Conservation (phyloP, 2,329 filamentous ascomycete species). For the Aureobasidium sp. region DNA sequence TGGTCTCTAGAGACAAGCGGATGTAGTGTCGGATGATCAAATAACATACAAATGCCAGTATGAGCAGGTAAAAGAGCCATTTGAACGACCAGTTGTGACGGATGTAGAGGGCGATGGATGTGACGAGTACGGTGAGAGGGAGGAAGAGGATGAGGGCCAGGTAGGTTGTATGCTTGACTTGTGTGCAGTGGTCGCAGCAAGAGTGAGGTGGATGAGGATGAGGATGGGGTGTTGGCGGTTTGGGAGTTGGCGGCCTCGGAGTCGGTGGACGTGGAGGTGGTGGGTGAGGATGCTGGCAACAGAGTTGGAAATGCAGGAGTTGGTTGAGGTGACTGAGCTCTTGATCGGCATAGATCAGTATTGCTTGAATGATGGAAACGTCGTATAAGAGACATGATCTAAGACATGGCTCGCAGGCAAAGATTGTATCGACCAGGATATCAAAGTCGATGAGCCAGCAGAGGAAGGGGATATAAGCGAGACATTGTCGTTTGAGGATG, state of each 20-base stretch:
- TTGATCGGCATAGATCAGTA: neutral
- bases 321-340: neutral
- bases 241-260: neutral
- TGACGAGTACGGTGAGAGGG: neutral
- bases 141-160: neutral
- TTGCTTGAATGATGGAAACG: neutral
- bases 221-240: neutral
- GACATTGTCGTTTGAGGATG: neutral
- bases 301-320: neutral
- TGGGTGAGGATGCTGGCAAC: neutral
- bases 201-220: neutral
- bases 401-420: neutral
- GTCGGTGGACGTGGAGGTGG: neutral
- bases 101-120: neutral
- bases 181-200: neutral
- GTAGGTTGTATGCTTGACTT: neutral
- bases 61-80: neutral
- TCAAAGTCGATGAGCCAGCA: constrained; percentile 4
- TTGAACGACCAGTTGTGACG: neutral
- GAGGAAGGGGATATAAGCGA: constrained; percentile 3
- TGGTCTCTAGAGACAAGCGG: neutral
- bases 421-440: neutral
- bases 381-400: neutral
- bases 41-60: neutral
- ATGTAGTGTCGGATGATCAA: neutral